Evolutionary conservation across 1,284 basidiomycete species (phyloP), one percentile per base, ranked within the genome.

Genomic region (Tausonia pullulans): DNA sequence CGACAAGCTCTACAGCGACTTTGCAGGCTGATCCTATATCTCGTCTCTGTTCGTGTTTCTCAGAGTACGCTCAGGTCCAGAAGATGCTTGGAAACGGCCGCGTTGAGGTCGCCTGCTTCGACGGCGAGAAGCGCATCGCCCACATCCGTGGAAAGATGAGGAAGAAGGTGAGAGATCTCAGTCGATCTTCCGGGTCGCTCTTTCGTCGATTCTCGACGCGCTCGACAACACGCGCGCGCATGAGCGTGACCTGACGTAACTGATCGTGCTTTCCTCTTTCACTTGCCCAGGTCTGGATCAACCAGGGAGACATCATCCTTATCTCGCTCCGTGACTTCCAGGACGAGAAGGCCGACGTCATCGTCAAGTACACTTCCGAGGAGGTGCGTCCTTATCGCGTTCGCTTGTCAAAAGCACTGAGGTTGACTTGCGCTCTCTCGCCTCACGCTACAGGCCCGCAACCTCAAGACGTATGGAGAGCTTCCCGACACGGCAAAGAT

Each of bases 71-170:
- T 27, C 96, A 98, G 77, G 96, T 98, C 54, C 86, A 82, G 63
- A 98, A 97, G 81, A 99, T 99, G 96, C 83, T 99, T 62, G 96
- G 96, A 63, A 99, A 99, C 75, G 96, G 96, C 53, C 86, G 95
- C 58, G 79, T 99, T 68, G 95, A 98, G 79, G 95, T 95, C 5
- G 86, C 89, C 73, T 98, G 96, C 80, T 98, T 98, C 74, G 96
- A 99, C 77, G 95, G 96, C 61, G 93, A 96, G 82, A 98, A 97
- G 79, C 83, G 95, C 71, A 81, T 98, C 75, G 95, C 92, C 41
- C 96, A 98, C 77, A 98, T 99, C 74, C 85, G 96, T 77, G 96
- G 96, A 63, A 98, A 98, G 81, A 94, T 99, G 90, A 81, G 96
- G 74, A 98, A 98, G 80, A 98, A 98, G 87, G 94, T 88, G 71